Evolutionary conservation across 1,284 basidiomycete genomes (phyloP).

Genomic region (Athelia sp.): DNA sequence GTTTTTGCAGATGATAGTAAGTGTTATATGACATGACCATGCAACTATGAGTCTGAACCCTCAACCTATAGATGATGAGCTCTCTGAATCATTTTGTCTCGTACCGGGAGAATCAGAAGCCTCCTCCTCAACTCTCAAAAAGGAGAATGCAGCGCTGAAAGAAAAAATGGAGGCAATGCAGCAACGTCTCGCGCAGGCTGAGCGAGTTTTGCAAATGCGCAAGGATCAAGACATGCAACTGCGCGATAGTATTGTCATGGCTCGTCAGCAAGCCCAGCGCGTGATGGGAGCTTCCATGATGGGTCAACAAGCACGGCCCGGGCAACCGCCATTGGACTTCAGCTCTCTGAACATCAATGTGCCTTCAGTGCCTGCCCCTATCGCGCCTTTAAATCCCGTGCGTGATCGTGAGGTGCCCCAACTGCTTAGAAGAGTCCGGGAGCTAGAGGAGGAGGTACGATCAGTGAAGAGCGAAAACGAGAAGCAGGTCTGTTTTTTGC

Average conservation of each 20-base stretch:
- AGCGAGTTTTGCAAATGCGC: constrained; percentile 57
- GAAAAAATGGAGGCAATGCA: constrained; percentile 51
- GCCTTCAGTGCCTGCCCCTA: constrained; percentile 39
- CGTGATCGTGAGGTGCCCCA: constrained; percentile 61
- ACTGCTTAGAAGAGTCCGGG: constrained; percentile 47
- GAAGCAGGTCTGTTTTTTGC: constrained; percentile 58
- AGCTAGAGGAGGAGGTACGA: constrained; percentile 73
- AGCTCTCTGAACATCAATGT: constrained; percentile 50
- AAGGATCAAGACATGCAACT: constrained; percentile 74
- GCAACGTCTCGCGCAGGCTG: constrained; percentile 52
- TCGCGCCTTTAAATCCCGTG: constrained; percentile 40
- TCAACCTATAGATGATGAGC: constrained; percentile 43
- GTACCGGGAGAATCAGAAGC: constrained; percentile 58
- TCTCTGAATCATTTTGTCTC: constrained; percentile 73
- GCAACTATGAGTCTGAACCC: background rate
- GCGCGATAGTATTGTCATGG: constrained; percentile 73
- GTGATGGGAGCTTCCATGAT: constrained; percentile 66
- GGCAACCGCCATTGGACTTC: constrained; percentile 37
- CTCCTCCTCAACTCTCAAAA: constrained; percentile 44
- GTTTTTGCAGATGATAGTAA: constrained; percentile 3
- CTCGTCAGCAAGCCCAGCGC: constrained; percentile 73
- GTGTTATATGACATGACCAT: background rate
- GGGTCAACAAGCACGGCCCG: constrained; percentile 35
- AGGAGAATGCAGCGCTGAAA: constrained; percentile 61
- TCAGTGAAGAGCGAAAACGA: constrained; percentile 68